Conservation (phyloP, 1,284 basidiomycete species). For the Pisolithus thermaeus region DNA sequence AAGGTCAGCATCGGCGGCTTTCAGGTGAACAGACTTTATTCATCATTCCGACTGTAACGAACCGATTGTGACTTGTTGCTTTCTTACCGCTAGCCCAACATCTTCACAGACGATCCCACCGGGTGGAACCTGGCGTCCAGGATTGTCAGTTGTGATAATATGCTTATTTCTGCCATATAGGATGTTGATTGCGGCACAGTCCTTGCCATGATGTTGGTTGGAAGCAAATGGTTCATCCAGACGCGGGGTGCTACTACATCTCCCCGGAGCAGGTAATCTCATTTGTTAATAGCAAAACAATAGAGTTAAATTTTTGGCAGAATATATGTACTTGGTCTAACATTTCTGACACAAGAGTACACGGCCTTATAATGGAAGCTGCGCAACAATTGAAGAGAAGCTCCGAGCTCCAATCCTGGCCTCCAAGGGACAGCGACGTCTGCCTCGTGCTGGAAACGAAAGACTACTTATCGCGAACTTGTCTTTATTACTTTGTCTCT, state of each 20-base stretch:
- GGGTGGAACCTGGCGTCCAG: too few relatives aligned
- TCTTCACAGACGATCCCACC: too few relatives aligned
- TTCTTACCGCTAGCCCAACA: too few relatives aligned
- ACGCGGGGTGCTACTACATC: conserved; percentile 24
- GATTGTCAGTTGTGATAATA: too few relatives aligned
- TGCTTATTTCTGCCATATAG: too few relatives aligned
- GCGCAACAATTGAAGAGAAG: conserved; percentile 7
- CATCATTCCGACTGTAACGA: too few relatives aligned
- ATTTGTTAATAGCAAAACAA: neutral
- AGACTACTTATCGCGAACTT: neutral
- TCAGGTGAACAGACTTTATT: too few relatives aligned
- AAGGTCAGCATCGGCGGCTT: too few relatives aligned
- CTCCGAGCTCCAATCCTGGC: conserved; percentile 3
- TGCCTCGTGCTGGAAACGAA: conserved; percentile 16
- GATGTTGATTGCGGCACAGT: neutral
- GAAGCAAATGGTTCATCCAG: conserved; percentile 22
- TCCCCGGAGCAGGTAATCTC: conserved; percentile 18
- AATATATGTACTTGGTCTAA: conserved; percentile 17
- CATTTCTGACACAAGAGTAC: conserved; percentile 7
- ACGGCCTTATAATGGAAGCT: conserved; percentile 10
- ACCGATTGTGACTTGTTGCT: too few relatives aligned
- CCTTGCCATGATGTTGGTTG: conserved; percentile 18
- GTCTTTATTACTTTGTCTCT: conserved; percentile 25
- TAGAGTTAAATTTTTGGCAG: conserved; percentile 7
- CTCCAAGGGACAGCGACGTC: conserved; percentile 9